phyloP scores from a whole-genome alignment of 768 basidiomycete species.

The Suillus americanus region DNA sequence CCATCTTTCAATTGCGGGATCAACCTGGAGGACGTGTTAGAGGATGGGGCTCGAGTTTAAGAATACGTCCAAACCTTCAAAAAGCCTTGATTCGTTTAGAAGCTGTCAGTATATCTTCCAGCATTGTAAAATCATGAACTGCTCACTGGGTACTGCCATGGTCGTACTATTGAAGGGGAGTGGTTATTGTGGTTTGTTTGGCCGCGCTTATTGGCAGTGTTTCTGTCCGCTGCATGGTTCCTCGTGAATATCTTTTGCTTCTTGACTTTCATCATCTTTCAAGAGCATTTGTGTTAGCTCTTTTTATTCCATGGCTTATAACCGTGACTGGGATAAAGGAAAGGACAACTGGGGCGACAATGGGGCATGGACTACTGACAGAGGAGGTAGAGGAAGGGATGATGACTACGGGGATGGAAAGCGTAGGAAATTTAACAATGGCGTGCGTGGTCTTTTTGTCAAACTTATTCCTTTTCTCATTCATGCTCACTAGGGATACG shows the following conservation, averaged over 20 bases:
- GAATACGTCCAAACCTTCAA: slow-evolving; percentile 46
- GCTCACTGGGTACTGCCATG: slow-evolving; percentile 71
- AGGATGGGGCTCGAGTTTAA: not conserved
- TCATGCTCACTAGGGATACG: slow-evolving; percentile 45
- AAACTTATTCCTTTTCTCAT: slow-evolving; percentile 8
- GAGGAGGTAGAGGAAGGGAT: slow-evolving; percentile 56
- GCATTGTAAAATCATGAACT: not conserved
- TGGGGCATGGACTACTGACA: slow-evolving; percentile 40
- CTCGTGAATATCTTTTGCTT: slow-evolving; percentile 14
- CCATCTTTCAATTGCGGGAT: slow-evolving; percentile 67
- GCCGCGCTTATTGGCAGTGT: slow-evolving; percentile 9
- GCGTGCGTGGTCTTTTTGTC: slow-evolving; percentile 44
- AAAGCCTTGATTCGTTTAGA: slow-evolving; percentile 41
- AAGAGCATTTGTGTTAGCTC: slow-evolving; percentile 3
- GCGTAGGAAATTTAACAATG: slow-evolving; percentile 76
- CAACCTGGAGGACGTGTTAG: slow-evolving; percentile 27
- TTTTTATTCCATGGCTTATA: slow-evolving; percentile 57
- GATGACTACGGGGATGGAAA: slow-evolving; percentile 74
- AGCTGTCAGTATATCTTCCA: slow-evolving; percentile 13
- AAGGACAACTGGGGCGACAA: slow-evolving; percentile 59
- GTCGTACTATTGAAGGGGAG: slow-evolving; percentile 24
- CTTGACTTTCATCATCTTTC: slow-evolving; percentile 20
- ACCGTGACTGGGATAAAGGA: slow-evolving; percentile 86
- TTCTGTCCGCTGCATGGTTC: not conserved
- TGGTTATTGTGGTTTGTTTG: slow-evolving; percentile 33